Evolutionary conservation across 2,329 filamentous ascomycete species (phyloP), one percentile per base, ranked within the genome.

Genomic region (Diaporthe longicolla): DNA sequence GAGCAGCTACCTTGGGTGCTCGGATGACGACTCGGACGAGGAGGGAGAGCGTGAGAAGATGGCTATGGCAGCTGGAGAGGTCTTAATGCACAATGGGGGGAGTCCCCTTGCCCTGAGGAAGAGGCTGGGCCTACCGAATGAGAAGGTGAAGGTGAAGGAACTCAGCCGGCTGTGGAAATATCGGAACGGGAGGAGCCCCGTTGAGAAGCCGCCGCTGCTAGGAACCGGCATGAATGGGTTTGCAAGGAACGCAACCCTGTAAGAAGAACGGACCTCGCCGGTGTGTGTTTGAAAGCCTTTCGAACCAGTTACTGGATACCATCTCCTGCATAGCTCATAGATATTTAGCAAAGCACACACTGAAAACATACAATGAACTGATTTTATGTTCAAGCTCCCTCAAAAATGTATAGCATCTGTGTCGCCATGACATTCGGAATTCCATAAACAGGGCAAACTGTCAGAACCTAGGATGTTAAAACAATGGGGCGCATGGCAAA

Each of bases 151-250:
- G 78, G 90, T 92, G 8, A 91, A 88, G 81, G 88, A 92, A 70
- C 81, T 92, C 59, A 91, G 90, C 78, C 85, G 91, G 59, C 80
- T 93, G 37, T 92, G 91, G 90, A 83, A 87, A 76, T 92, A 92
- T 78, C 84, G 90, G 68, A 92, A 92, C 78, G 91, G 91, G 2
- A 83, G 80, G 73, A 88, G 85, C 54, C 90, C 90, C 1, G 78
- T 83, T 7, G 86, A 88, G 54, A 77, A 78, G 37, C 83, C 84
- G 19, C 82, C 82, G 0, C 75, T 83, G 74, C 70, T 87, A 54
- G 71, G 77, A 3, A 78, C 75, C 37, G 83, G 70, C 35, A 32
- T 45, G 70, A 54, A 71, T 21, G 70, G 57, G 45, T 71, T 71
- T 35, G 70, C 54, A n/a, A 54, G 70, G 21, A 63, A 71, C n/a